A percentile compares a stretch with the other conserved stretches of the same genome.
Conservation (phyloP, 2,329 filamentous ascomycete genomes). For the Colletotrichum cereale region DNA sequence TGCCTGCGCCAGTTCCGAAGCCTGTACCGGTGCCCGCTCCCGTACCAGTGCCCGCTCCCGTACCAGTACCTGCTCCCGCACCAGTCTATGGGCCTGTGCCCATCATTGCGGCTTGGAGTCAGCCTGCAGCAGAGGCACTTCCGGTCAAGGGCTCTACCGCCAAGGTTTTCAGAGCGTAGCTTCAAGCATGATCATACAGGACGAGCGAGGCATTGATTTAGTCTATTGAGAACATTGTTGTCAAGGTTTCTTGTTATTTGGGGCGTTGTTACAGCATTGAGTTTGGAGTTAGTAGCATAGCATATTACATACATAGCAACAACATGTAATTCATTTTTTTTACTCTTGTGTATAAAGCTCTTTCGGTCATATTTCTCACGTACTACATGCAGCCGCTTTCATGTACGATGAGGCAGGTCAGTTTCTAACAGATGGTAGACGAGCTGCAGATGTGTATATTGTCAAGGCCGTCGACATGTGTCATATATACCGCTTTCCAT, state of each 20-base stretch:
- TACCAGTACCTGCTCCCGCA: background rate
- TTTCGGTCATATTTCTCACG: too few relatives aligned
- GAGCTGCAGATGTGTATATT: background rate
- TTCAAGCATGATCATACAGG: background rate
- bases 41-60: background rate
- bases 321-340: background rate
- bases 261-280: background rate
- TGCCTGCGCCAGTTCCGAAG: background rate
- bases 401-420: background rate
- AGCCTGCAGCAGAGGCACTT: background rate
- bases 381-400: background rate
- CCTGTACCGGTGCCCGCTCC: background rate
- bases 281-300: background rate
- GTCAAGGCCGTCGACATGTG: too few relatives aligned
- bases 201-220: background rate
- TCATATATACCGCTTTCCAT: too few relatives aligned
- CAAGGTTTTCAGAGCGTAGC: background rate
- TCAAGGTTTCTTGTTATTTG: background rate
- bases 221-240: background rate
- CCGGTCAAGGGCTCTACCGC: background rate
- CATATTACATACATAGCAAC: background rate
- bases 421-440: too few relatives aligned
- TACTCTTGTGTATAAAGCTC: background rate
- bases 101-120: background rate
- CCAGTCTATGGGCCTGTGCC: background rate